Conservation (phyloP, 1,139 yeast species). For the Sugiyamaella xylanicola region DNA sequence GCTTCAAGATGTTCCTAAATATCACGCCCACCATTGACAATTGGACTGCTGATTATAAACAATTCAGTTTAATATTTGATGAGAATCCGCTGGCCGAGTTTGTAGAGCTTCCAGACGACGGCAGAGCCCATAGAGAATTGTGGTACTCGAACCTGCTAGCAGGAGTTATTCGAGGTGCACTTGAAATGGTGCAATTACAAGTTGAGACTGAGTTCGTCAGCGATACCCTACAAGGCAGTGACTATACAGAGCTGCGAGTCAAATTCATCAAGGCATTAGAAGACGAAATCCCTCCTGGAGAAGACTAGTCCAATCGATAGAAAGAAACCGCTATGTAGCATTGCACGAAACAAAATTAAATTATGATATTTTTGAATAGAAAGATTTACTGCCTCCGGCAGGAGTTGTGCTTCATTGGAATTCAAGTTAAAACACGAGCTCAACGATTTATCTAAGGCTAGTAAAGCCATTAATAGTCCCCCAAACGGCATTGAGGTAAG, state of each 20-base stretch:
- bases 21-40: constrained; percentile 73
- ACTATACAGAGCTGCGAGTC: constrained; percentile 74
- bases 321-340: constrained; percentile 6
- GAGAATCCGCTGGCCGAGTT: constrained; percentile 95
- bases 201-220: constrained; percentile 80
- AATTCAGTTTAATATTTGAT: constrained; percentile 69
- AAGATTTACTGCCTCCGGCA: background rate
- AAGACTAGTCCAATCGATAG: constrained; percentile 55
- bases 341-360: background rate
- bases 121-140: constrained; percentile 66
- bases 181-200: constrained; percentile 95
- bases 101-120: constrained; percentile 86
- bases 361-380: too few species aligned
- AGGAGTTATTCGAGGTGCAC: constrained; percentile 88
- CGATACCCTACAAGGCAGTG: constrained; percentile 83
- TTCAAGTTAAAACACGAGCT: too few species aligned
- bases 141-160: constrained; percentile 93
- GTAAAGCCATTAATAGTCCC: too few species aligned
- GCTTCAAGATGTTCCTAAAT: constrained; percentile 86
- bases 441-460: too few species aligned
- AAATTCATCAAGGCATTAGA: constrained; percentile 71
- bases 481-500: too few species aligned
- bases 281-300: constrained; percentile 97
- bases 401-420: too few species aligned
- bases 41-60: constrained; percentile 76